Percentiles rank a stretch among this genome's conserved stretches.
These are phyloP conservation scores for Fusarium bactridioides DNA, from an alignment of 2,329 filamentous ascomycete genomes.

Conservation along the genomic window DNA sequence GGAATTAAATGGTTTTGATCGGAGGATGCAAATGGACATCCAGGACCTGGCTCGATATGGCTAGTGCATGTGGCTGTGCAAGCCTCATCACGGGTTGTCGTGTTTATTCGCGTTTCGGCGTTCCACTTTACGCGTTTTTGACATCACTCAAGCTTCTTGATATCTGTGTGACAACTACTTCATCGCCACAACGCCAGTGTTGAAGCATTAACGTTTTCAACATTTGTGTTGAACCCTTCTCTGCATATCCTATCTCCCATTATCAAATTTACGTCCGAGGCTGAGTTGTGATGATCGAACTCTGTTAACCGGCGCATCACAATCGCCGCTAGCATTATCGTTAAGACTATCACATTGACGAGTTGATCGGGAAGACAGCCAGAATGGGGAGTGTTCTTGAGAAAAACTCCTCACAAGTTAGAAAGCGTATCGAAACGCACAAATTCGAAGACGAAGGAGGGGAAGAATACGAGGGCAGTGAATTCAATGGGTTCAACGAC, in stretches of 20 bases:
- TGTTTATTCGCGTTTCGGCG: constrained; percentile 43
- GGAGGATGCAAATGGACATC: not conserved
- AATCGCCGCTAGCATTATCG: constrained; percentile 3
- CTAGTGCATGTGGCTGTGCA: constrained; percentile 33
- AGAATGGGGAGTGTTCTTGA: constrained; percentile 68
- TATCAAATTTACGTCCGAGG: not conserved
- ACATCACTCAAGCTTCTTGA: constrained; percentile 7
- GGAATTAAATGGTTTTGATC: not conserved
- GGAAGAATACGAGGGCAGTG: constrained; percentile 88
- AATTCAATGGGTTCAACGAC: constrained; percentile 88
- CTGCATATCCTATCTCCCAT: not conserved
- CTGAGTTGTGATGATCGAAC: not conserved
- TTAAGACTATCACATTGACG: not conserved
- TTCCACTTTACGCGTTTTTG: constrained; percentile 50
- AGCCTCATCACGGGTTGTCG: constrained; percentile 50
- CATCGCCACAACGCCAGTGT: not conserved
- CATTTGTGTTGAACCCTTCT: not conserved
- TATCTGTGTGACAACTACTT: constrained; percentile 2
- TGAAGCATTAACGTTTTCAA: not conserved
- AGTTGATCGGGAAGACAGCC: not conserved
- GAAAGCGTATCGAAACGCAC: constrained; percentile 70
- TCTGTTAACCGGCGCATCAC: not conserved
- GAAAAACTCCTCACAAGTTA: constrained; percentile 68
- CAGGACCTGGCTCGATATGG: constrained; percentile 28
- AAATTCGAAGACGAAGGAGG: constrained; percentile 82